phyloP scores from a whole-genome alignment of 2,329 filamentous ascomycete species.

The Curvularia hawaiiensis region DNA sequence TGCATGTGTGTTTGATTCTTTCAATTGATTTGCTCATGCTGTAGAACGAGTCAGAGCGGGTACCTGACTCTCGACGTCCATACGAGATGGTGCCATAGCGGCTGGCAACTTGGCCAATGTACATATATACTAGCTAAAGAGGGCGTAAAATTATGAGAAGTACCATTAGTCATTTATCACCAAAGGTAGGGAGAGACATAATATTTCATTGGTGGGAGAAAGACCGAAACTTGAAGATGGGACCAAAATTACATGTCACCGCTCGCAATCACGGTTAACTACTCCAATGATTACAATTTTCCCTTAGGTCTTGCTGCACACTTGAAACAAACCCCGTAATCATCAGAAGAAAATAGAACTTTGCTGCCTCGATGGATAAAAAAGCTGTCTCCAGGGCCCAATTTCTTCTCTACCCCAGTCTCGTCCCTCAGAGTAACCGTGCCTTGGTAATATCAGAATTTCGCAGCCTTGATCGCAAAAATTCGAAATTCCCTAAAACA shows the following conservation, averaged over 20 bases:
- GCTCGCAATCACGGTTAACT: background rate
- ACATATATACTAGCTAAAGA: background rate
- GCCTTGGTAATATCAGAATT: background rate
- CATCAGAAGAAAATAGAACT: background rate
- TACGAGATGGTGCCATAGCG: background rate
- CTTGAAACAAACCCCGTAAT: conserved; percentile 1
- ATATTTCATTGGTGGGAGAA: background rate
- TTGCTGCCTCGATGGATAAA: conserved; percentile 1
- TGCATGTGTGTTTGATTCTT: background rate
- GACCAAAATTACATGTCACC: background rate
- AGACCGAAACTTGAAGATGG: background rate
- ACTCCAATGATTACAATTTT: background rate
- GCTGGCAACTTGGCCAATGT: background rate
- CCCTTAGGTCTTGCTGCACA: background rate
- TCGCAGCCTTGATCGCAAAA: background rate
- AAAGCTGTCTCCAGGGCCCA: background rate
- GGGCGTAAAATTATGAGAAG: background rate
- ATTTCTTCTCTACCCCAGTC: background rate
- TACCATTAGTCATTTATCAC: background rate
- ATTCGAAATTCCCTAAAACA: background rate
- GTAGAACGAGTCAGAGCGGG: background rate
- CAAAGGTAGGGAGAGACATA: background rate
- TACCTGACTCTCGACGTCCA: background rate
- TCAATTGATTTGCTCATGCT: background rate
- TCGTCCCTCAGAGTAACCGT: background rate